Conservation (phyloP, 2,329 filamentous ascomycete species). For the Fusarium sp. region DNA sequence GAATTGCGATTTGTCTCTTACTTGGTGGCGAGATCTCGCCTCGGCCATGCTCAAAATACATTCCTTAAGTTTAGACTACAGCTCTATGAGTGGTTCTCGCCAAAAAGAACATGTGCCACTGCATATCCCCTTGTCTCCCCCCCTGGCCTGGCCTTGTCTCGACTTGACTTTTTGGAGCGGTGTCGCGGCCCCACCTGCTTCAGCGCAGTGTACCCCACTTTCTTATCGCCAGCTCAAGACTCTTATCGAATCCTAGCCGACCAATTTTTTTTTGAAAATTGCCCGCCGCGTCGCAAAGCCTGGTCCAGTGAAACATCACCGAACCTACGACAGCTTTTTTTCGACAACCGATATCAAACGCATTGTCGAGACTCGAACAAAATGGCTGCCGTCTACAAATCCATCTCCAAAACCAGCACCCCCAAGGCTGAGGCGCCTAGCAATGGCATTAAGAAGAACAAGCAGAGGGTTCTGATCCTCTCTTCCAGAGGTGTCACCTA, state of each 20-base stretch:
- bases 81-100: slow-evolving; percentile 9
- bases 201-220: slow-evolving; percentile 15
- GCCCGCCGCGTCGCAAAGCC: slow-evolving; percentile 44
- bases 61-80: slow-evolving; percentile 10
- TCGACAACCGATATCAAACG: slow-evolving; percentile 13
- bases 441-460: slow-evolving; percentile 71
- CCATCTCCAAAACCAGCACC: slow-evolving; percentile 72
- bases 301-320: slow-evolving; percentile 25
- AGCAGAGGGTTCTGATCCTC: slow-evolving; percentile 86
- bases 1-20: neutral
- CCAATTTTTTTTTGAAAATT: slow-evolving; percentile 49
- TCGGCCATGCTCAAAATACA: slow-evolving; percentile 5
- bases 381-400: slow-evolving; percentile 81
- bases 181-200: slow-evolving; percentile 41
- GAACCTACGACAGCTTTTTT: slow-evolving; percentile 33
- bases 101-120: slow-evolving; percentile 17
- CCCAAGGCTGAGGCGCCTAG: slow-evolving; percentile 63
- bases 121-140: neutral
- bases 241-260: slow-evolving; percentile 52
- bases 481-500: slow-evolving; percentile 94
- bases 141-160: slow-evolving; percentile 18
- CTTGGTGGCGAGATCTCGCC: neutral
- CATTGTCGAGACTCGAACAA: slow-evolving; percentile 33
- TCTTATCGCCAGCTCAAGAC: slow-evolving; percentile 46
- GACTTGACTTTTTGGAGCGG: slow-evolving; percentile 35